Conservation (phyloP, 768 basidiomycete species). For the Hericium alpestre region DNA sequence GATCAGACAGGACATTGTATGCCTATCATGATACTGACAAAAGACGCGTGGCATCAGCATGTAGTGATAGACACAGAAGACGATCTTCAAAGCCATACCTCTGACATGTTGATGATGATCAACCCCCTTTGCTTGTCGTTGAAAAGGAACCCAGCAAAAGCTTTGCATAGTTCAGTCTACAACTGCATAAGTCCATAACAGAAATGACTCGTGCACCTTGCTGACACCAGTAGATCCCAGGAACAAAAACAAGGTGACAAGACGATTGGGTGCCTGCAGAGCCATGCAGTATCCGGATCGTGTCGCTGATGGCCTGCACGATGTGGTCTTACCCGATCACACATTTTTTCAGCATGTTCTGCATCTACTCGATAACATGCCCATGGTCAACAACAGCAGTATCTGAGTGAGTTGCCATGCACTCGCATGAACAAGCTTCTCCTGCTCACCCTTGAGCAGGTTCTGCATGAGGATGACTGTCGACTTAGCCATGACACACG, state of each 20-base stretch:
- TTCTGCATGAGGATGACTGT: conserved; percentile 90
- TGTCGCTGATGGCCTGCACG: conserved; percentile 76
- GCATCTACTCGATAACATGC: conserved; percentile 51
- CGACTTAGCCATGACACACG: conserved; percentile 76
- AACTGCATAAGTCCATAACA: not conserved
- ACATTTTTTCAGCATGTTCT: conserved; percentile 57
- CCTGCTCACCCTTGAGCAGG: conserved; percentile 78
- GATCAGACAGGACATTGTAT: conserved; percentile 83
- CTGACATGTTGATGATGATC: conserved; percentile 94
- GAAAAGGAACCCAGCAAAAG: conserved; percentile 80
- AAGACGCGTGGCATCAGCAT: not conserved
- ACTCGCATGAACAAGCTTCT: conserved; percentile 79
- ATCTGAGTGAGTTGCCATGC: not conserved
- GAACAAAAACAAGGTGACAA: conserved; percentile 89
- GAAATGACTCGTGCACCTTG: conserved; percentile 34
- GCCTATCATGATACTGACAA: conserved; percentile 77
- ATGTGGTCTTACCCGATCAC: conserved; percentile 91
- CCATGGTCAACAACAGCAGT: not conserved
- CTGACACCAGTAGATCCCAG: conserved; percentile 83
- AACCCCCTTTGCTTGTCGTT: conserved; percentile 80
- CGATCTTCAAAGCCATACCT: conserved; percentile 24
- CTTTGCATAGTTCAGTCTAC: conserved; percentile 83
- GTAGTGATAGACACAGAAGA: not conserved
- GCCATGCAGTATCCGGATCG: conserved; percentile 92
- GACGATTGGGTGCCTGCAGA: conserved; percentile 76